These are phyloP conservation scores for Ophiognomonia clavigignenti-juglandacearum DNA, from an alignment of 2,329 filamentous ascomycete genomes.

Conservation along the genomic window DNA sequence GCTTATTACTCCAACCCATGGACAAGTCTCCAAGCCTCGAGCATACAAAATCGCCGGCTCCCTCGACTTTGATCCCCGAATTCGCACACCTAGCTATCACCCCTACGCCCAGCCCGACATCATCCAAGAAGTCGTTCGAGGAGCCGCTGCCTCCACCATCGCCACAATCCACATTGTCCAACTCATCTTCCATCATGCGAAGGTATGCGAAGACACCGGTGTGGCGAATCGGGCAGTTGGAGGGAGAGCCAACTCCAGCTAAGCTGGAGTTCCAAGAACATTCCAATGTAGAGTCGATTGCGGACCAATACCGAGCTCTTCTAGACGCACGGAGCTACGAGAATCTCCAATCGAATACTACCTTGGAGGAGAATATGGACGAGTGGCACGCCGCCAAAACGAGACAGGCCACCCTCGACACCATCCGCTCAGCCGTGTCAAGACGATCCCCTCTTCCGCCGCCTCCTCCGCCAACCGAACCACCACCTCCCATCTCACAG, in stretches of 20 bases:
- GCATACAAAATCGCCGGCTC: slow-evolving; percentile 6
- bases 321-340: slow-evolving; percentile 33
- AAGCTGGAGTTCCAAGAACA: slow-evolving; percentile 28
- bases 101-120: slow-evolving; percentile 15
- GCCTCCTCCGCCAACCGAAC: slow-evolving; percentile 15
- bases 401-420: slow-evolving; percentile 13
- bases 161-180: slow-evolving; percentile 17
- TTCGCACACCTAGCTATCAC: slow-evolving; percentile 30
- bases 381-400: slow-evolving; percentile 3
- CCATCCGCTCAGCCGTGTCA: slow-evolving; percentile 8
- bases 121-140: slow-evolving; percentile 18
- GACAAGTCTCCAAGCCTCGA: slow-evolving; percentile 16
- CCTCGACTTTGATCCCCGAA: slow-evolving; percentile 26
- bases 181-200: slow-evolving; percentile 28
- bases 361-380: background rate
- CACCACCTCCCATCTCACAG: background rate
- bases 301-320: slow-evolving; percentile 45
- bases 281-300: slow-evolving; percentile 42
- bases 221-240: slow-evolving; percentile 44
- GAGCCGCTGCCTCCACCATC: slow-evolving; percentile 17
- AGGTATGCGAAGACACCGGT: slow-evolving; percentile 49
- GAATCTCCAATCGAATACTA: background rate
- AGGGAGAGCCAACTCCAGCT: slow-evolving; percentile 25
- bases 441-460: slow-evolving; percentile 13
- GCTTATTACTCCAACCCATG: slow-evolving; percentile 19